Percentiles rank a stretch among this genome's conserved stretches.
Conservation (phyloP, 139 green algal species). For the Chlamydomonas sphaeroides region DNA sequence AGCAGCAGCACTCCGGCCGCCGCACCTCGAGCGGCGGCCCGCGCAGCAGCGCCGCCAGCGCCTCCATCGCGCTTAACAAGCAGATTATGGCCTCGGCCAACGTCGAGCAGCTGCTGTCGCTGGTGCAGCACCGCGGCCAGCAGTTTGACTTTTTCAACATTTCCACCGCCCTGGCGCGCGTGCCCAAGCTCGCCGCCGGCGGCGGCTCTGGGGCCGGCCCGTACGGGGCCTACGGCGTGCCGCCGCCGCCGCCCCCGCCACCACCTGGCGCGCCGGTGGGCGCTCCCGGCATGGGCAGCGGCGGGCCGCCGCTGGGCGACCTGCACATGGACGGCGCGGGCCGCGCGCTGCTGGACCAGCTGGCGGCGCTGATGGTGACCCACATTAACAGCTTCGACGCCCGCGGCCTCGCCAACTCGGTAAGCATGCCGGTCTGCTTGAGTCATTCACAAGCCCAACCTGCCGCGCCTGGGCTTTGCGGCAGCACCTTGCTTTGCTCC, state of each 20-base stretch:
- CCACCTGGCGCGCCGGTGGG: not conserved
- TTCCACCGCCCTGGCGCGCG: conserved; percentile 69
- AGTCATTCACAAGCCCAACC: too few species aligned
- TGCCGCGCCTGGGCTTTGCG: too few species aligned
- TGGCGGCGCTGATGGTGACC: conserved; percentile 48
- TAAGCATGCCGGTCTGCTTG: too few species aligned
- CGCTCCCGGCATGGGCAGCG: not conserved
- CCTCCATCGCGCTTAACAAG: conserved; percentile 54
- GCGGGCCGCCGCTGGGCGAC: conserved; percentile 11
- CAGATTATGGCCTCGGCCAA: conserved; percentile 52
- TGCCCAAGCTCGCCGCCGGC: conserved; percentile 68
- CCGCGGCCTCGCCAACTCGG: conserved; percentile 65
- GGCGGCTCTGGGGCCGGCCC: not conserved
- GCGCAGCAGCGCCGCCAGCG: not conserved
- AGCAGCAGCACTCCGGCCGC: not conserved
- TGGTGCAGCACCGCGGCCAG: conserved; percentile 55
- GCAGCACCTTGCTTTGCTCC: too few species aligned
- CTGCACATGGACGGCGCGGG: conserved; percentile 49
- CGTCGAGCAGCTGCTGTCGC: conserved; percentile 53
- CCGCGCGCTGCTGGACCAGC: conserved; percentile 50
- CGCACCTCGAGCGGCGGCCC: not conserved
- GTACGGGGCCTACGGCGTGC: not conserved
- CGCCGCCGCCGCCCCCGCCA: not conserved
- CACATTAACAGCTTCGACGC: conserved; percentile 62
- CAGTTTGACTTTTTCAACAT: conserved; percentile 80